Conservation (phyloP, 495 filamentous ascomycete genomes). For the Trichoderma erinaceum region DNA sequence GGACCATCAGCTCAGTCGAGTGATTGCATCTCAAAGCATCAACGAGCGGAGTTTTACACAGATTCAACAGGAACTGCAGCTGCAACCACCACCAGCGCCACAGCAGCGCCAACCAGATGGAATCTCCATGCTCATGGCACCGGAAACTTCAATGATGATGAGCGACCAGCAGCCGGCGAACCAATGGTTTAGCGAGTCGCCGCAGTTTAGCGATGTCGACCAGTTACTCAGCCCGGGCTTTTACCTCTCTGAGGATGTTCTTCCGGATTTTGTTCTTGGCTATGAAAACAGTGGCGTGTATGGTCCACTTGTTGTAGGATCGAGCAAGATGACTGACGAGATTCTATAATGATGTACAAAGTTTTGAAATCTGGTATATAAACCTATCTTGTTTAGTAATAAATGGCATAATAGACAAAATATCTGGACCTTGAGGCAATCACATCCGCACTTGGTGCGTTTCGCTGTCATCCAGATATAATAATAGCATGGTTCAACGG, state of each 20-base stretch:
- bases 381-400: too few relatives aligned
- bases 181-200: constrained; percentile 18
- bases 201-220: constrained; percentile 20
- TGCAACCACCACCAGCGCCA: neutral
- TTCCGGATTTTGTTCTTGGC: constrained; percentile 8
- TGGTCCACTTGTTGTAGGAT: neutral
- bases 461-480: too few relatives aligned
- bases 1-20: neutral
- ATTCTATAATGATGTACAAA: neutral
- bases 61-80: neutral
- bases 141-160: neutral
- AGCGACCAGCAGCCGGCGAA: neutral
- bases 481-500: too few relatives aligned
- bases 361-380: too few relatives aligned
- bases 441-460: too few relatives aligned
- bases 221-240: constrained; percentile 21
- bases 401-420: too few relatives aligned
- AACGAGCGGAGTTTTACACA: neutral
- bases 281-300: constrained; percentile 14
- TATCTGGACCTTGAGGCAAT: too few relatives aligned
- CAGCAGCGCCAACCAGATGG: neutral
- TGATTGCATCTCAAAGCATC: neutral
- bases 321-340: neutral
- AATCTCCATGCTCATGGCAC: neutral
- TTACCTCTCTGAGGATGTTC: constrained; percentile 18